phyloP scores from a whole-genome alignment of 768 basidiomycete genomes.

The Solioccasus polychromus region DNA sequence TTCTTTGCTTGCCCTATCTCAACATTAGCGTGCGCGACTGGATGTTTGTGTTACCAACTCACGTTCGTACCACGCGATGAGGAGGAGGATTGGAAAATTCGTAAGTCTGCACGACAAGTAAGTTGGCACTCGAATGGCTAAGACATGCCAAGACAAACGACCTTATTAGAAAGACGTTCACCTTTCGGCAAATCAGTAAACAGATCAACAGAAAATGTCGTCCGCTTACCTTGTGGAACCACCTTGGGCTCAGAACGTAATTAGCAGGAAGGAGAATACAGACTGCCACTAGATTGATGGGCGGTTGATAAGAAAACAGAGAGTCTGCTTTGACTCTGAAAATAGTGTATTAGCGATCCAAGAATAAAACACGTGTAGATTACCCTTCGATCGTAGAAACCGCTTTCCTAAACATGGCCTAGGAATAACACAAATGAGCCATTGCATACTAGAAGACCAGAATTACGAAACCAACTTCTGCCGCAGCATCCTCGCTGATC shows the following conservation, averaged over 20 bases:
- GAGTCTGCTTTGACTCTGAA: slow-evolving; percentile 84
- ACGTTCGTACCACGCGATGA: slow-evolving; percentile 84
- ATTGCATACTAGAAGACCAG: background rate
- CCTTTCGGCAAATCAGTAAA: slow-evolving; percentile 38
- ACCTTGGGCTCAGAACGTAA: slow-evolving; percentile 85
- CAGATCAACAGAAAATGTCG: slow-evolving; percentile 3
- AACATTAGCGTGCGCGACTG: background rate
- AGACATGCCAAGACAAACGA: slow-evolving; percentile 22
- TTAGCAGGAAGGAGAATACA: slow-evolving; percentile 84
- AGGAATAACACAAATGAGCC: slow-evolving; percentile 1
- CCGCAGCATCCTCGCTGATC: slow-evolving; percentile 89
- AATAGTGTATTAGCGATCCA: slow-evolving; percentile 12
- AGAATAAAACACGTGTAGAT: slow-evolving; percentile 3
- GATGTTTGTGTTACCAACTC: slow-evolving; percentile 1
- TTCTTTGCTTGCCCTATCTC: slow-evolving; percentile 57
- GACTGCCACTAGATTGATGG: slow-evolving; percentile 85
- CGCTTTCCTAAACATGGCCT: slow-evolving; percentile 95
- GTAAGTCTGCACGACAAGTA: slow-evolving; percentile 49
- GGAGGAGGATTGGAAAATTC: slow-evolving; percentile 78
- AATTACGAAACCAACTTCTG: slow-evolving; percentile 55
- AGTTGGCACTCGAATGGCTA: background rate
- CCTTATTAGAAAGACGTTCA: slow-evolving; percentile 89
- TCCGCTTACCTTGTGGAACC: slow-evolving; percentile 88
- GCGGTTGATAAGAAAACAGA: slow-evolving; percentile 92
- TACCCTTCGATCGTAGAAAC: slow-evolving; percentile 95